Base-by-base conservation (phyloP, 164 flowering plant species). In the Tinospora cordifolia region DNA sequence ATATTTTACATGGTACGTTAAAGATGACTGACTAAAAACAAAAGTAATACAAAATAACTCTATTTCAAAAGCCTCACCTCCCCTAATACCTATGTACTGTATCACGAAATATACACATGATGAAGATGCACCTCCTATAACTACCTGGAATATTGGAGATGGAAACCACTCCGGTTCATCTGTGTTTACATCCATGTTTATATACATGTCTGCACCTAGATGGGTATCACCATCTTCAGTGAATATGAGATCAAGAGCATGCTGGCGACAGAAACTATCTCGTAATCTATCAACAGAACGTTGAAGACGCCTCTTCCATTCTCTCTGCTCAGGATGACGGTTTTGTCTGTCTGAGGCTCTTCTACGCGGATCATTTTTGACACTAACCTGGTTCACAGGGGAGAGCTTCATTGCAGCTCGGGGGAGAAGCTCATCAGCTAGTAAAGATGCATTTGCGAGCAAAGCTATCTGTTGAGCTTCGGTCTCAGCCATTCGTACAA, bases 341-440 rank as follows among this genome's bases (percentile, higher is more conserved):
- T 79, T 86, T 78, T 87, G 92, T 78, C 86, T 87, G 34, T 94
- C 97, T 59, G 82, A 58, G 68, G 82, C 71, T 80, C 86, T 86
- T 78, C 80, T 84, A 44, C 81, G 85, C 19, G 75, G 72, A 71
- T 92, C 97, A 71, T 86, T 91, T 70, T 74, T 83, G 46, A 73
- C 77, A 71, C 63, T 75, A 26, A 79, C 73, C 75, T 83, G 88
- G 75, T 74, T 76, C 40, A 75, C 27, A 13, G 92, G 85, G 25
- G 88, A 70, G 58, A 94, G 91, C 80, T 90, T 94, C 85, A 81
- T 78, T 59, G 94, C 90, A 15, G 97, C 99, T 70, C 98, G 97
- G 51, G 99, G 99, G 14, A 95, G 88, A 8, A 92, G 81, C 74
- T 95, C 99, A 78, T 95, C 99, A 6, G 98, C 96, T 78, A 92